phyloP scores from a whole-genome alignment of 2,329 filamentous ascomycete genomes.

The Phaeosphaeriaceae sp. region DNA sequence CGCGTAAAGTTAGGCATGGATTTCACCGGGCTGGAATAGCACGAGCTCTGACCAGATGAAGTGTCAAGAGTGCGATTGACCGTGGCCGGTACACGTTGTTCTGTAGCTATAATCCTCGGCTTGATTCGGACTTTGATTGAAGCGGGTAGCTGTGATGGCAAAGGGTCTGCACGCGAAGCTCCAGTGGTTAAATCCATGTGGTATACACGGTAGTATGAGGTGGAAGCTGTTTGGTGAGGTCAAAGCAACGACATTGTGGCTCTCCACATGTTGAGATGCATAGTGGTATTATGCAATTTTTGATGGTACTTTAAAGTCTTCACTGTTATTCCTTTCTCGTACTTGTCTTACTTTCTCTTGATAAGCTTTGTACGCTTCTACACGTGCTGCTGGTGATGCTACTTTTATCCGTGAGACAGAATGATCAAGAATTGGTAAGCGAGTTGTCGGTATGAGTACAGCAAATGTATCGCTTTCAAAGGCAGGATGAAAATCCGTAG shows the following conservation, averaged over 20 bases:
- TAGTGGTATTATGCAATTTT: constrained; percentile 39
- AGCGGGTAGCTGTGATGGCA: constrained; percentile 11
- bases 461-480: constrained; percentile 46
- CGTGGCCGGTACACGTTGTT: constrained; percentile 19
- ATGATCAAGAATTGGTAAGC: constrained; percentile 34
- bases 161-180: constrained; percentile 12
- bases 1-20: constrained; percentile 28
- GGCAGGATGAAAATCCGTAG: constrained; percentile 27
- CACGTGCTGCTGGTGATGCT: constrained; percentile 26
- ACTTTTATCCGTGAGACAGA: constrained; percentile 21
- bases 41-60: constrained; percentile 14
- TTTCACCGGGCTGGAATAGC: constrained; percentile 29
- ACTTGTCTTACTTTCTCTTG: constrained; percentile 34
- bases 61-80: constrained; percentile 18
- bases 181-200: constrained; percentile 16
- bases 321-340: constrained; percentile 28
- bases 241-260: background rate
- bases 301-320: constrained; percentile 30
- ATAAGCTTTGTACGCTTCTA: constrained; percentile 38
- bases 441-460: constrained; percentile 42
- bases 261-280: constrained; percentile 14
- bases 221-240: constrained; percentile 6
- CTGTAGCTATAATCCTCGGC: constrained; percentile 12
- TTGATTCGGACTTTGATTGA: constrained; percentile 32
- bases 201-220: constrained; percentile 4